phyloP scores from a whole-genome alignment of 2,329 filamentous ascomycete genomes.

The Pyrenochaeta sp. region DNA sequence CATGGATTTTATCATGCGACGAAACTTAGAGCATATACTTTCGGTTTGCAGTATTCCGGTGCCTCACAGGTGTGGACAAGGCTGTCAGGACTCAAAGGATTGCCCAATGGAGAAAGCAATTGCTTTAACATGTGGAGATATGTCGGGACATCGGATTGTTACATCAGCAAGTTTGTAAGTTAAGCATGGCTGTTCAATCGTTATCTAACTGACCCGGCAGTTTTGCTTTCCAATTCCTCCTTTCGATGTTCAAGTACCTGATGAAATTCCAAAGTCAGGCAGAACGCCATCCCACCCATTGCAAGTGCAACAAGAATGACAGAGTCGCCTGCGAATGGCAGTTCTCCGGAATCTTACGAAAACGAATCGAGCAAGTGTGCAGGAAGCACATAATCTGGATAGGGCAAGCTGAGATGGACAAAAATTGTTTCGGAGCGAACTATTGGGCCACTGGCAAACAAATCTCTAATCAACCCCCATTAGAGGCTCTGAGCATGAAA shows the following conservation, averaged over 20 bases:
- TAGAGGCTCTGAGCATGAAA: background rate
- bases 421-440: no score
- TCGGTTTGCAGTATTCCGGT: slow-evolving; percentile 17
- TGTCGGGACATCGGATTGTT: slow-evolving; percentile 13
- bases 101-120: background rate
- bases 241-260: background rate
- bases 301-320: no score
- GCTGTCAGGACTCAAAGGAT: background rate
- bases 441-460: no score
- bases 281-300: no score
- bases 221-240: slow-evolving; percentile 6
- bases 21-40: slow-evolving; percentile 20
- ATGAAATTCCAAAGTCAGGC: background rate
- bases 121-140: slow-evolving; percentile 21
- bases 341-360: no score
- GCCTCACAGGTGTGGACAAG: background rate
- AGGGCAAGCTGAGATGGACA: no score
- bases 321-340: no score
- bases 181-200: background rate
- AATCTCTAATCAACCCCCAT: no score
- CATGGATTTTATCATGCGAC: slow-evolving; percentile 9
- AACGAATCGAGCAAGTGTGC: no score
- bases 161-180: slow-evolving; percentile 14
- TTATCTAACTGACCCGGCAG: background rate
- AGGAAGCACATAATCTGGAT: no score